phyloP scores from a whole-genome alignment of 306 rosid species.

The Quercus variabilis region DNA sequence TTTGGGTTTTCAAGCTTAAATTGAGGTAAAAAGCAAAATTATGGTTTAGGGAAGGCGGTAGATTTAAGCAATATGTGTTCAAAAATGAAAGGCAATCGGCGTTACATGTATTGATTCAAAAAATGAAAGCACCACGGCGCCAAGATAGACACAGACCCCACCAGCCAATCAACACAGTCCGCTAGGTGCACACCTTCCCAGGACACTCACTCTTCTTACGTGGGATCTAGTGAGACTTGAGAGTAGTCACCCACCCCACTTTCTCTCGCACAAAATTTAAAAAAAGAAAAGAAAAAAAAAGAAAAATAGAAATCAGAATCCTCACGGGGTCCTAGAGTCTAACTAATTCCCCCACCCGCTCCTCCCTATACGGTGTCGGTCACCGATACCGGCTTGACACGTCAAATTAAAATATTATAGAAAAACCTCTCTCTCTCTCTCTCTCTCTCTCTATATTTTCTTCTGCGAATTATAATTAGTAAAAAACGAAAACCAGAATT shows the following conservation, averaged over 20 bases:
- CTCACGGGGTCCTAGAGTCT: constrained; percentile 9
- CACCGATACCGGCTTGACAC: constrained; percentile 23
- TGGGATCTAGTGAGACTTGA: constrained; percentile 37
- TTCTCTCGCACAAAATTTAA: no score
- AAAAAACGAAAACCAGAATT: not conserved
- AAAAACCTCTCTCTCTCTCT: not conserved
- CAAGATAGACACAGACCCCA: constrained; percentile 24
- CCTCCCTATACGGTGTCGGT: constrained; percentile 48
- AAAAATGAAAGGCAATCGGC: no score
- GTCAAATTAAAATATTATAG: not conserved
- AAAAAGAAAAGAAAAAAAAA: no score
- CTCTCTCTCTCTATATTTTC: not conserved
- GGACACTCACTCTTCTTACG: constrained; percentile 41
- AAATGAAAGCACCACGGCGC: constrained; percentile 40
- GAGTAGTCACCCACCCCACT: no score
- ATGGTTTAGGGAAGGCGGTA: no score
- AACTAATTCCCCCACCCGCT: not conserved
- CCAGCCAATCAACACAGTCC: constrained; percentile 18
- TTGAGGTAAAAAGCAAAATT: no score
- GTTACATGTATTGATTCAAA: no score
- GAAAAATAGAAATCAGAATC: not conserved
- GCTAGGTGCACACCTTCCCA: constrained; percentile 34
- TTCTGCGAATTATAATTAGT: not conserved
- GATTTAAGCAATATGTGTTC: no score
- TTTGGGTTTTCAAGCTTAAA: no score